Evolutionary conservation across 371 early-diverging fungal species (phyloP), one percentile per base, ranked within the genome.

Genomic region (Mucor indicus): DNA sequence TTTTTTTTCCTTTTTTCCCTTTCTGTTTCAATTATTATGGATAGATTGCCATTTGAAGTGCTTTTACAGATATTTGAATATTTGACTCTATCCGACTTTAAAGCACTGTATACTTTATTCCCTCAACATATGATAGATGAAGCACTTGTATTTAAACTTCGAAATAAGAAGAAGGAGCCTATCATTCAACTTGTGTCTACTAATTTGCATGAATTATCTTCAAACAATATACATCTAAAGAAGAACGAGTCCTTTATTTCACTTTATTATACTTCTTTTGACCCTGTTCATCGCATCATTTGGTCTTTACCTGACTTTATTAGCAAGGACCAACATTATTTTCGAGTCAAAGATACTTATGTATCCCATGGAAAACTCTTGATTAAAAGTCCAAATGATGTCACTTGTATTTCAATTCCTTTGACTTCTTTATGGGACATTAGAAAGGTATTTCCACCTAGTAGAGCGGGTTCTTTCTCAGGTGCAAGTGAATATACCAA

Each of bases 351-450:
- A 48, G 64, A 71, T 64, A 50, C 61, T 0, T 75, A 71, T 62
- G 75, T 75, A 16, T 71, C 67, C 20, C 75, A 75, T 50, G 75
- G 75, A 7, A 75, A 71, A 38, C 50, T 75, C 37, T 45, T 75
- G 10, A 21, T 75, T 21, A 37, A 64, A 36, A 50, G 50, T 15
- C 42, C 50, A 20, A 33, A 49, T 46, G 49, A 50, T 10, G 21
- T 3, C 23, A 29, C 23, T 16, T 29, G 29, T 25, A 38, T n/a
- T 2, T 19, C 20, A 16, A 29, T 8, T 8, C 30, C 6, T 11
- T 33, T 62, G 39, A 44, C 40, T 21, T 60, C 61, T 19, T 53
- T 65, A 33, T 60, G 65, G 65, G 65, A 65, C 41, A 60, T 65
- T 30, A n/a, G 65, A 37, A 60, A 65, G 38, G 40, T 42, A 10